Conservation (phyloP, 371 early-diverging fungal species). For the Mortierella sp. region DNA sequence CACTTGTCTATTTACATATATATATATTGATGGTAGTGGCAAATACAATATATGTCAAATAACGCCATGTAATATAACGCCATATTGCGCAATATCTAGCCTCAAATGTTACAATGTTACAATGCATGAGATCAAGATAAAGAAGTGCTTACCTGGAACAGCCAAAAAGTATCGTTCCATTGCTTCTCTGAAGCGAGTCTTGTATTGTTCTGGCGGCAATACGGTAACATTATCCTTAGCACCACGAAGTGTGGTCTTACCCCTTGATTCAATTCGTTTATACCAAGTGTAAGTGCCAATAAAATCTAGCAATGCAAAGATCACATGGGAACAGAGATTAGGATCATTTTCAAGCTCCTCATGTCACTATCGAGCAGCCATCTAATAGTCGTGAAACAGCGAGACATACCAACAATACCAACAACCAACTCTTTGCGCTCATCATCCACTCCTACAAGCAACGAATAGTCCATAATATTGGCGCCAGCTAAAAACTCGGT, state of each 20-base stretch:
- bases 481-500: conserved; percentile 86
- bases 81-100: background rate
- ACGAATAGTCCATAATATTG: conserved; percentile 96
- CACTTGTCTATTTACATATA: conserved; percentile 37
- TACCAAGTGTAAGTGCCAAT: conserved; percentile 97
- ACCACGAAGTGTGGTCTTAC: conserved; percentile 86
- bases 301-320: conserved; percentile 70
- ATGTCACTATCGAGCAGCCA: background rate
- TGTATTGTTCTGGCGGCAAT: conserved; percentile 91
- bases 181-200: conserved; percentile 84
- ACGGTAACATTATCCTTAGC: conserved; percentile 87
- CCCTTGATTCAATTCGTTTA: conserved; percentile 92
- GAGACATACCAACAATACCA: conserved; percentile 81
- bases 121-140: background rate
- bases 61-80: background rate
- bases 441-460: conserved; percentile 90
- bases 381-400: background rate
- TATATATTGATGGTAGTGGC: background rate
- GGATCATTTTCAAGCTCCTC: background rate
- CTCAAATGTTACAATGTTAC: background rate
- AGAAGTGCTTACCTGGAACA: conserved; percentile 69
- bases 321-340: background rate
- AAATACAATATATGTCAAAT: background rate
- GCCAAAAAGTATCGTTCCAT: conserved; percentile 88
- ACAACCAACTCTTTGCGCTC: conserved; percentile 85